These are phyloP conservation scores for Paracoccidioides lutzii DNA, from an alignment of 2,329 filamentous ascomycete species.

Conservation along the genomic window DNA sequence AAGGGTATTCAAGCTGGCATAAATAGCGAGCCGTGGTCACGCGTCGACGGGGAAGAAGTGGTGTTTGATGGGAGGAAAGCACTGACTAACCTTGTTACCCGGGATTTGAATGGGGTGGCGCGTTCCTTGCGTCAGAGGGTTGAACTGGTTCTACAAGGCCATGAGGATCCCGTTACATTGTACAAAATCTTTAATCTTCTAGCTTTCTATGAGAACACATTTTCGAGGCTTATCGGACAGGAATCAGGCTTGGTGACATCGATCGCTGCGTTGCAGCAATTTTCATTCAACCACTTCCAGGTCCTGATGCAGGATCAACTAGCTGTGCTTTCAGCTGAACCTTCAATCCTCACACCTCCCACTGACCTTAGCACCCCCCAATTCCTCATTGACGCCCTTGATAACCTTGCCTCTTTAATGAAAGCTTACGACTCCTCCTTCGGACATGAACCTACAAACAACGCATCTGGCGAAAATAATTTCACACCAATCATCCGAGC, in stretches of 20 bases:
- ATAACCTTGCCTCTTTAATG: constrained; percentile 65
- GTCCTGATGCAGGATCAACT: constrained; percentile 63
- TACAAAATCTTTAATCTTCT: constrained; percentile 86
- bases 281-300: constrained; percentile 71
- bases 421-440: constrained; percentile 78
- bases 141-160: constrained; percentile 82
- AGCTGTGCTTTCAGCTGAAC: constrained; percentile 55
- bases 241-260: constrained; percentile 57
- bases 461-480: constrained; percentile 47
- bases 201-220: constrained; percentile 78
- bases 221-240: constrained; percentile 61
- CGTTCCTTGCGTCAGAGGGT: constrained; percentile 78
- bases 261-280: constrained; percentile 56
- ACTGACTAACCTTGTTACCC: constrained; percentile 73
- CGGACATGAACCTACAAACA: constrained; percentile 27
- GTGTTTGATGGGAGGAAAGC: constrained; percentile 70
- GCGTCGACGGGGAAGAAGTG: constrained; percentile 45
- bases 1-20: constrained; percentile 67
- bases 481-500: constrained; percentile 66
- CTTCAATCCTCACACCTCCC: constrained; percentile 56
- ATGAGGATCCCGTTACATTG: constrained; percentile 75
- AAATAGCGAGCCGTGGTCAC: constrained; percentile 72
- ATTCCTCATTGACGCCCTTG: constrained; percentile 68
- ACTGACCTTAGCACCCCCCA: constrained; percentile 63
- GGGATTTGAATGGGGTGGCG: constrained; percentile 67